Evolutionary conservation across 2,329 filamentous ascomycete species (phyloP).

Genomic region (Colletotrichum aenigma): DNA sequence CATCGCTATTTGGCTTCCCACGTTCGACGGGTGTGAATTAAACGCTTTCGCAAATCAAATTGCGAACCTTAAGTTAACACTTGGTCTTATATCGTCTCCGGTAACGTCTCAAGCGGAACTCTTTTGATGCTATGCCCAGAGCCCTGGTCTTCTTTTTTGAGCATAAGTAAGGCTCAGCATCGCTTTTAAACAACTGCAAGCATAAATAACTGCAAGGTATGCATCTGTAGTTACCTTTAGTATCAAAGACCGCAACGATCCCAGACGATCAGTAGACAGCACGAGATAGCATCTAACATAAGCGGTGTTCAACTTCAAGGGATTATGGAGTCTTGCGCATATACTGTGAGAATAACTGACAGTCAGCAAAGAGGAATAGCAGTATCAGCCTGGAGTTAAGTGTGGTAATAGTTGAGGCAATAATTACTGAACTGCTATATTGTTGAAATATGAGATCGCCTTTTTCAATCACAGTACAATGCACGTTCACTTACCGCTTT

Average conservation of each 20-base stretch:
- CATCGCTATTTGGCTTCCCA: too few relatives aligned
- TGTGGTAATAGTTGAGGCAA: background rate
- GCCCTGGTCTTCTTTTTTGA: background rate
- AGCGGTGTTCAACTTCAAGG: background rate
- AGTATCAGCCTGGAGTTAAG: background rate
- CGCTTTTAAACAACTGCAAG: background rate
- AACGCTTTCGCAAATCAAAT: too few relatives aligned
- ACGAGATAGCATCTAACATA: too few relatives aligned
- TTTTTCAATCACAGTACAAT: too few relatives aligned
- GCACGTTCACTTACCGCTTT: background rate
- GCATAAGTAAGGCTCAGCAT: background rate
- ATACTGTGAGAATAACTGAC: background rate
- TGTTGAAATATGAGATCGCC: background rate
- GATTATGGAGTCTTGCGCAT: fast-evolving
- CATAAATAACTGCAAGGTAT: background rate
- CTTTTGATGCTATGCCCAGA: background rate
- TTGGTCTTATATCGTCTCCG: background rate
- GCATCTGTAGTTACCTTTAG: too few relatives aligned
- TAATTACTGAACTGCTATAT: fast-evolving
- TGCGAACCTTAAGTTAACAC: too few relatives aligned
- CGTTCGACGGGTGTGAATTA: too few relatives aligned
- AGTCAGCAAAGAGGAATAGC: background rate
- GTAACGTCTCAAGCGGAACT: fast-evolving
- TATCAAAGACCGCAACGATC: too few relatives aligned
- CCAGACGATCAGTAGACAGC: too few relatives aligned